Percentiles rank a stretch among this genome's conserved stretches.
Conservation (phyloP, 2,329 filamentous ascomycete genomes). For the Alternaria longipes region DNA sequence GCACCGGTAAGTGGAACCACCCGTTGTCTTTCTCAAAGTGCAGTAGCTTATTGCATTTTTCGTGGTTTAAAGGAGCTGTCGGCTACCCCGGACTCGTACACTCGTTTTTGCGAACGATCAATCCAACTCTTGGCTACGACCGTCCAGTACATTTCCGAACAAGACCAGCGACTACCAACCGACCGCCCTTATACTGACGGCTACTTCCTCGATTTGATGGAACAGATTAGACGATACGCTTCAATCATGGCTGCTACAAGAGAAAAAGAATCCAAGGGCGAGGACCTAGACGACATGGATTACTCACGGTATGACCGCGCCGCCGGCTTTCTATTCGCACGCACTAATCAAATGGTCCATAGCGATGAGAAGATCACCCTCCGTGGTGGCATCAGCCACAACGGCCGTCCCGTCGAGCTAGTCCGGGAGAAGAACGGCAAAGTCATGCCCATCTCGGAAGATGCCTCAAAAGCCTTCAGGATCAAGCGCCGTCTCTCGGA, state of each 20-base stretch:
- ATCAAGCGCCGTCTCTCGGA: constrained; percentile 61
- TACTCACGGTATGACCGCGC: constrained; percentile 55
- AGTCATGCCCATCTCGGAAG: constrained; percentile 73
- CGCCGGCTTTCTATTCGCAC: constrained; percentile 32
- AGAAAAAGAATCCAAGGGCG: constrained; percentile 68
- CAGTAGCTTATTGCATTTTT: constrained; percentile 72
- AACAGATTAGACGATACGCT: constrained; percentile 91
- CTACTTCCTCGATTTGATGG: constrained; percentile 95
- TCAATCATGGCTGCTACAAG: constrained; percentile 80
- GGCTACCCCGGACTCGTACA: constrained; percentile 75
- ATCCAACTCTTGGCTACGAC: constrained; percentile 91
- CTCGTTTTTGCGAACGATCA: constrained; percentile 88
- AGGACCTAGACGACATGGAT: constrained; percentile 62
- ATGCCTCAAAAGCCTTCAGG: constrained; percentile 68
- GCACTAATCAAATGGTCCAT: constrained; percentile 31
- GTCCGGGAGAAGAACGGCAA: constrained; percentile 84
- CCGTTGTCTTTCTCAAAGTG: constrained; percentile 63
- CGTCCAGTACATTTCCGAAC: constrained; percentile 83
- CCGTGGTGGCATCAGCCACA: constrained; percentile 81
- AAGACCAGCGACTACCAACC: constrained; percentile 82
- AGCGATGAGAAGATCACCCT: constrained; percentile 79
- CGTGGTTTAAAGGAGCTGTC: constrained; percentile 75
- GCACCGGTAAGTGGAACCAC: constrained; percentile 84
- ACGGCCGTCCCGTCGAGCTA: constrained; percentile 83
- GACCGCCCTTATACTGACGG: constrained; percentile 94